Percentiles rank a stretch among this genome's conserved stretches.
Evolutionary conservation across 2,329 filamentous ascomycete species (phyloP).

Genomic region (Colletotrichum graminicola): DNA sequence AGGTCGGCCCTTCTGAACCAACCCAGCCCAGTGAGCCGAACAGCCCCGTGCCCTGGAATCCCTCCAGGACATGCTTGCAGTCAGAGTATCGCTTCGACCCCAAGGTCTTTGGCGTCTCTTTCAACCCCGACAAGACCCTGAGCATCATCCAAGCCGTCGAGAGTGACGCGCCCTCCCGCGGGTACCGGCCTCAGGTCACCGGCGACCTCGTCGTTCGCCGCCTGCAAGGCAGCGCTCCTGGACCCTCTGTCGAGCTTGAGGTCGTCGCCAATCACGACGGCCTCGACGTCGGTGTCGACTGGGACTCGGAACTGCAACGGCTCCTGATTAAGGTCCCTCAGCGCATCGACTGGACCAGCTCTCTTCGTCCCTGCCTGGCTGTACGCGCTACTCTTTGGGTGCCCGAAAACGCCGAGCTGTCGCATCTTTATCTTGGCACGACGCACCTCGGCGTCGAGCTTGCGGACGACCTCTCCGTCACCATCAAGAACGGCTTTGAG

Average conservation of each 20-base stretch:
- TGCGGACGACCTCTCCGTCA: conserved; percentile 55
- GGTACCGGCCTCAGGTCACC: conserved; percentile 53
- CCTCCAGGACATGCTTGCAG: conserved; percentile 23
- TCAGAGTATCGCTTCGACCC: conserved; percentile 48
- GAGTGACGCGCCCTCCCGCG: conserved; percentile 42
- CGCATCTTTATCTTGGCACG: conserved; percentile 52
- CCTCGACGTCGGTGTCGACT: conserved; percentile 52
- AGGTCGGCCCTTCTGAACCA: conserved; percentile 27
- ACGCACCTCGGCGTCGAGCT: conserved; percentile 57
- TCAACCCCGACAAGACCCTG: conserved; percentile 53
- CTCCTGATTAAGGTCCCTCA: conserved; percentile 57
- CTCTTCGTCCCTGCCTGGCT: conserved; percentile 59
- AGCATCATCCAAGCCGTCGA: conserved; percentile 55
- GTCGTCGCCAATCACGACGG: conserved; percentile 59
- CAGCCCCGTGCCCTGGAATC: conserved; percentile 27
- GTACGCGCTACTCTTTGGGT: conserved; percentile 62
- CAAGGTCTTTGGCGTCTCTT: conserved; percentile 49
- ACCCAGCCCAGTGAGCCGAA: conserved; percentile 30
- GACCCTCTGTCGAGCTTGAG: conserved; percentile 58
- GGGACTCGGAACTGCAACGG: conserved; percentile 52
- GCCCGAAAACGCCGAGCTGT: conserved; percentile 55
- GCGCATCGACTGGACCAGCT: conserved; percentile 47
- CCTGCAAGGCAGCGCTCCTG: conserved; percentile 48
- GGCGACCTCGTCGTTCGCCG: conserved; percentile 62
- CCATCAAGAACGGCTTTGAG: conserved; percentile 46